These are phyloP conservation scores for Taiozyma sp. DNA, from an alignment of 1,139 yeast species.

Conservation along the genomic window DNA sequence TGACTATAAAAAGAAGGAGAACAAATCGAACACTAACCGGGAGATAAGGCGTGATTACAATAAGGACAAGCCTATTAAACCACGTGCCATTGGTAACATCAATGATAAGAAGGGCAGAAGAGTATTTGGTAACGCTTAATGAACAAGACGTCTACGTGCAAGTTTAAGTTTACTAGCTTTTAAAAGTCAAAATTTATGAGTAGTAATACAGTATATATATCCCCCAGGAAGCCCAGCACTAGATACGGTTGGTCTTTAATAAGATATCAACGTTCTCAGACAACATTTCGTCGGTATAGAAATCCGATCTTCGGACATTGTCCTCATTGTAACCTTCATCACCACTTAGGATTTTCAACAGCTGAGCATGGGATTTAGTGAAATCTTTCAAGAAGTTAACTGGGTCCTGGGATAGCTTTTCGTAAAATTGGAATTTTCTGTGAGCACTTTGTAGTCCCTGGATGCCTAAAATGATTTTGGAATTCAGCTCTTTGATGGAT, in stretches of 20 bases:
- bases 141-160: not conserved
- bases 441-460: constrained; percentile 64
- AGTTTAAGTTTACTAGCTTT: not conserved
- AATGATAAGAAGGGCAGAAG: not conserved
- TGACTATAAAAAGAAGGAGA: not conserved
- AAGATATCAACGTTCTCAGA: constrained; percentile 74
- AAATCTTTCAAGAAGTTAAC: constrained; percentile 68
- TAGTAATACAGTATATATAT: not conserved
- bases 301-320: constrained; percentile 75
- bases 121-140: not conserved
- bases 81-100: not conserved
- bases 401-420: constrained; percentile 72
- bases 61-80: not conserved
- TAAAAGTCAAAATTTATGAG: not conserved
- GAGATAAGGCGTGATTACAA: not conserved
- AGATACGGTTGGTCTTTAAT: constrained; percentile 37
- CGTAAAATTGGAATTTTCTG: constrained; percentile 66
- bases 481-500: constrained; percentile 51
- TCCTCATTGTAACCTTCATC: constrained; percentile 94
- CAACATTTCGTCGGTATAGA: constrained; percentile 64
- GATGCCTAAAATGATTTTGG: constrained; percentile 55
- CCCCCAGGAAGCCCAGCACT: not conserved
- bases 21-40: not conserved
- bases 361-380: constrained; percentile 70
- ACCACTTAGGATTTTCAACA: constrained; percentile 65